Base-by-base conservation (phyloP, 2,329 filamentous ascomycete species). In the Hirsutella thompsonii region DNA sequence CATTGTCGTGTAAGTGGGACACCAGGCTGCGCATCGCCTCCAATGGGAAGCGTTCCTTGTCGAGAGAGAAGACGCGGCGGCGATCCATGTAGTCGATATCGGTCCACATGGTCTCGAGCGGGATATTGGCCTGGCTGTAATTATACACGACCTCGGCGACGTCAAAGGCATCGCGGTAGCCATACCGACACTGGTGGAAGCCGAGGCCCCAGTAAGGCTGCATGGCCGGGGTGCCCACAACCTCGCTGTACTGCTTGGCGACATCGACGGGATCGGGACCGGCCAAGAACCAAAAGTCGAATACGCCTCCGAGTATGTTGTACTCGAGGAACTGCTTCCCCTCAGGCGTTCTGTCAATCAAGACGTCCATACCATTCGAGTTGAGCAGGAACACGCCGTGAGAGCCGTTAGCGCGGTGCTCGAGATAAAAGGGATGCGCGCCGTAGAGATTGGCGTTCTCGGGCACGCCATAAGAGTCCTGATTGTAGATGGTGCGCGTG, bases 131-230 rank as follows among this genome's bases (percentile, higher is more conserved):
- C 38, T 67, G 65, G 29, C 69, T 72, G 59, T 84, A 85, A 55
- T 76, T 79, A 44, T 75, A 72, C 5, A 85, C 70, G 1, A 85
- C 79, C 38, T 77, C 72, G 46, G 81, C 70, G 3, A 86, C 54
- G 21, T 76, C 68, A 1, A 74, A 72, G 76, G 81, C 87, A 51
- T 84, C 86, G 32, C 70, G 64, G 55, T 92, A 92, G 1, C 85
- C 86, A 79, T 85, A 57, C 40, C 55, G 51, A 51, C 84, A 90
- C 55, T 93, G 85, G 48, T 93, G 86, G 55, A 73, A 90, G 1
- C 87, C 87, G 45, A 93, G 76, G 0, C 80, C 77, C 69, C 77
- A 90, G 62, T 92, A 92, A 49, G 83, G 79, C 54, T 89, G 81
- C 76, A 90, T 79, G 0, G 79, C 79, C 1, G 85, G 84, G 5